phyloP scores from a whole-genome alignment of 208 protist species.

The Leishmania braziliensis region DNA sequence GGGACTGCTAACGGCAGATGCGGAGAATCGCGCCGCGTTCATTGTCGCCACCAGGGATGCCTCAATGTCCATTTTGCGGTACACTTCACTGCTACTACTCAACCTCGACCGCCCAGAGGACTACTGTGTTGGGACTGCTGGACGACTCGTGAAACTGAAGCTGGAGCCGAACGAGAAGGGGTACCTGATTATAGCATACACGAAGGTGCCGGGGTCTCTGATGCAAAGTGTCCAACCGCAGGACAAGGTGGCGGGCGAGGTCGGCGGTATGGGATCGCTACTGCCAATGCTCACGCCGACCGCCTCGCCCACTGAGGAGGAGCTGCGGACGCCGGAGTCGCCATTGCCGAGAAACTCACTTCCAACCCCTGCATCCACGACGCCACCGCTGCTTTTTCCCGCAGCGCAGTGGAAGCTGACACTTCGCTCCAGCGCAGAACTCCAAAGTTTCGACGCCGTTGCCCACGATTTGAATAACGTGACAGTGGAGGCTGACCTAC shows the following conservation, averaged over 20 bases:
- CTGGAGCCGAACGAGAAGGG: slow-evolving; percentile 77
- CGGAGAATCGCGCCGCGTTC: not conserved
- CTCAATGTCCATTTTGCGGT: slow-evolving; percentile 44
- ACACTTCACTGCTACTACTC: slow-evolving; percentile 56
- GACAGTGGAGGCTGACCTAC: slow-evolving; percentile 46
- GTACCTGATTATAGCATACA: slow-evolving; percentile 81
- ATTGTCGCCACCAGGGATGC: not conserved
- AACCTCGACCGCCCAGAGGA: slow-evolving; percentile 63
- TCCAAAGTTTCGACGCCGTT: slow-evolving; percentile 60
- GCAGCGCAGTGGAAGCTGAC: slow-evolving; percentile 64
- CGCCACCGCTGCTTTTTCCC: slow-evolving; percentile 30
- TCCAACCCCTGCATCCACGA: not conserved
- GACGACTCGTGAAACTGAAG: slow-evolving; percentile 49
- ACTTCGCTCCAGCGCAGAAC: slow-evolving; percentile 50
- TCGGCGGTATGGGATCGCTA: not conserved
- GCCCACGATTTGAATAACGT: slow-evolving; percentile 41
- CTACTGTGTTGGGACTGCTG: slow-evolving; percentile 39
- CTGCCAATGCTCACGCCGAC: not conserved
- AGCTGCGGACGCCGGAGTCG: not conserved
- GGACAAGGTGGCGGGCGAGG: not conserved
- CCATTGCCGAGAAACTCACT: not conserved
- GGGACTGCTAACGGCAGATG: not conserved
- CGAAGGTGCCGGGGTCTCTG: slow-evolving; percentile 25
- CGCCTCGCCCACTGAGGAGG: not conserved
- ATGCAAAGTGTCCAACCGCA: not conserved